Percentiles rank a stretch among this genome's conserved stretches.
Evolutionary conservation across 2,329 filamentous ascomycete species (phyloP).

Genomic region (Graphiopsis chlorocephala): DNA sequence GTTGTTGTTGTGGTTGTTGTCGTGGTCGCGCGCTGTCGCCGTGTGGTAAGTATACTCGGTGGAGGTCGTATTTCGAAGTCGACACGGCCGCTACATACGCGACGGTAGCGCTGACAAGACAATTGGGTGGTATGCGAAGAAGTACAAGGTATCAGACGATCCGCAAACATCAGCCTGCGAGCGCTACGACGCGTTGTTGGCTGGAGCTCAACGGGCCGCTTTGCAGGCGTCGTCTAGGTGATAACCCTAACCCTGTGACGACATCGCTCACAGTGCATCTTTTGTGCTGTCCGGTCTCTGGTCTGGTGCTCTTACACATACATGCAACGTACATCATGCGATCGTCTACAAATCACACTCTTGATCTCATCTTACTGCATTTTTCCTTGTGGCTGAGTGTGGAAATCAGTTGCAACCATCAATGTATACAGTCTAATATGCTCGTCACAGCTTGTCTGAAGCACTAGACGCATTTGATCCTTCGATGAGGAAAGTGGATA

Average conservation of each 20-base stretch:
- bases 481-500: not conserved
- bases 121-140: conserved; percentile 10
- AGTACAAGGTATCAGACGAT: not conserved
- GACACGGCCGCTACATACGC: conserved; percentile 32
- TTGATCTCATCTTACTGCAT: not conserved
- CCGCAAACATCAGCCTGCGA: not conserved
- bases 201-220: conserved; percentile 2
- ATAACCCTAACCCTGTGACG: not conserved
- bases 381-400: too few species aligned
- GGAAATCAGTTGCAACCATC: too few species aligned
- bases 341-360: too few species aligned
- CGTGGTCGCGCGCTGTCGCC: conserved; percentile 25
- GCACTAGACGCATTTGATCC: not conserved
- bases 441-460: not conserved
- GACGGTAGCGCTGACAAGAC: conserved; percentile 17
- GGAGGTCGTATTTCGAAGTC: conserved; percentile 23
- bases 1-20: conserved; percentile 20
- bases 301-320: too few species aligned
- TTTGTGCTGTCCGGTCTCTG: too few species aligned
- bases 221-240: not conserved
- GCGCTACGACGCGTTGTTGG: conserved; percentile 12
- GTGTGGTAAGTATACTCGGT: conserved; percentile 33
- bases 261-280: not conserved
- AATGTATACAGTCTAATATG: not conserved
- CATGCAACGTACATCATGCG: too few species aligned